Evolutionary conservation across 2,329 filamentous ascomycete species (phyloP).

Genomic region (Beauveria bassiana): DNA sequence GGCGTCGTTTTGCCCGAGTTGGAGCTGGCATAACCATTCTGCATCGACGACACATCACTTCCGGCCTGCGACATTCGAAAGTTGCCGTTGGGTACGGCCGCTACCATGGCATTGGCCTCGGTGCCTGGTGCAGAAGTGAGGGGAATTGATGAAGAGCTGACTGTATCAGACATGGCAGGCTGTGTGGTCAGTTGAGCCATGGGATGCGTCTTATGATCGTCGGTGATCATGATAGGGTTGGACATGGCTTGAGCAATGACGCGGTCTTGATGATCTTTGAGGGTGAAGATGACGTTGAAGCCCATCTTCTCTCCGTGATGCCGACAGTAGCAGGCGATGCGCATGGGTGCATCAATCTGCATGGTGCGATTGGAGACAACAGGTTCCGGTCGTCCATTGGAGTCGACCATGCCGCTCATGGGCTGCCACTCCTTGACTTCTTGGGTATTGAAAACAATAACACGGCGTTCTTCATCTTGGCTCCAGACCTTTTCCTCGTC

Average conservation of each 20-base stretch:
- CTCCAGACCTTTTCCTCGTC: constrained; percentile 89
- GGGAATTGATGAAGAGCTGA: constrained; percentile 18
- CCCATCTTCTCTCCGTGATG: constrained; percentile 91
- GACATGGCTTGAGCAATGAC: constrained; percentile 80
- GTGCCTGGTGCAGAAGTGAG: constrained; percentile 13
- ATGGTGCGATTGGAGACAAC: constrained; percentile 51
- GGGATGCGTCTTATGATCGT: constrained; percentile 86
- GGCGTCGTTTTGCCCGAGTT: constrained; percentile 27
- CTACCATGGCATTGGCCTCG: constrained; percentile 26
- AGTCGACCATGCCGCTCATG: constrained; percentile 42
- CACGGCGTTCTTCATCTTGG: constrained; percentile 68
- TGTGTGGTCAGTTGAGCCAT: constrained; percentile 22
- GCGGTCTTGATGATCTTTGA: constrained; percentile 72
- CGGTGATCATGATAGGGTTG: constrained; percentile 89
- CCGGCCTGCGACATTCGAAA: constrained; percentile 54
- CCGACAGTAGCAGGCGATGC: constrained; percentile 93
- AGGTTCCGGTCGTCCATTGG: constrained; percentile 36
- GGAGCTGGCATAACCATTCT: constrained; percentile 28
- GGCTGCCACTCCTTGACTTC: constrained; percentile 80
- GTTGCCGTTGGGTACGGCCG: constrained; percentile 27
- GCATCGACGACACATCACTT: constrained; percentile 50
- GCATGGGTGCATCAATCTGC: constrained; percentile 82
- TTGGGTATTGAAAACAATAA: constrained; percentile 85
- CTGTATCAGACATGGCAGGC: constrained; percentile 22
- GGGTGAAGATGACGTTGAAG: constrained; percentile 88